Conservation (phyloP, 1,284 basidiomycete species). For the Cystobasidium slooffiae region DNA sequence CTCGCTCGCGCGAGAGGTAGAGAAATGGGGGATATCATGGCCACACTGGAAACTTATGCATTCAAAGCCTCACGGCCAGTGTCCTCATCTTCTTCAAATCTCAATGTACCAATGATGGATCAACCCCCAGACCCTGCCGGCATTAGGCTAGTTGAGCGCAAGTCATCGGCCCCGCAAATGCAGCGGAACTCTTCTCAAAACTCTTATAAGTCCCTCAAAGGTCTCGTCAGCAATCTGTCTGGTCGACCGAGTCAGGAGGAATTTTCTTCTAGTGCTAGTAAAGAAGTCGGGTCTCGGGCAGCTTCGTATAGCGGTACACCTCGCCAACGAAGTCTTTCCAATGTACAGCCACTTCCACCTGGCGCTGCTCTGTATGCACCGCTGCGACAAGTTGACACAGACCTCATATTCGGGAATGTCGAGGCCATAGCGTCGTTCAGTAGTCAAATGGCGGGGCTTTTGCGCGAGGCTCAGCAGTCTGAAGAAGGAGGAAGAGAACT, state of each 20-base stretch:
- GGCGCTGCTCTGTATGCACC: slow-evolving; percentile 49
- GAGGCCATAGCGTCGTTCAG: slow-evolving; percentile 56
- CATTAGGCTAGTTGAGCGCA: background rate
- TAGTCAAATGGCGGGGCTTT: slow-evolving; percentile 50
- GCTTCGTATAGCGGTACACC: slow-evolving; percentile 4
- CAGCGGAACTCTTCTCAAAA: slow-evolving; percentile 12
- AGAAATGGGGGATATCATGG: slow-evolving; percentile 50
- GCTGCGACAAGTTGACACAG: slow-evolving; percentile 55
- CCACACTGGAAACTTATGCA: slow-evolving; percentile 15
- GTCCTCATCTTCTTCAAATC: background rate
- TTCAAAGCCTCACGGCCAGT: background rate
- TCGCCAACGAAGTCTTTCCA: background rate
- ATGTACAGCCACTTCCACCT: slow-evolving; percentile 6
- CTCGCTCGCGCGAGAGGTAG: slow-evolving; percentile 55
- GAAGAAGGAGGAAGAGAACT: slow-evolving; percentile 48
- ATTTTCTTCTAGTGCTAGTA: background rate
- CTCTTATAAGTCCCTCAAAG: slow-evolving; percentile 26
- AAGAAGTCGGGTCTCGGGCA: background rate
- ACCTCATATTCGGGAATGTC: slow-evolving; percentile 58
- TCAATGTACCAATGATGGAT: background rate
- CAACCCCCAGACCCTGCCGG: background rate
- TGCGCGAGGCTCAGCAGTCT: background rate
- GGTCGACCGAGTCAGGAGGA: background rate
- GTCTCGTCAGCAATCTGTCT: background rate
- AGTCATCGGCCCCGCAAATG: slow-evolving; percentile 23